These are phyloP conservation scores for Hyphodiscus sp. DNA, from an alignment of 2,329 filamentous ascomycete species.

Conservation along the genomic window DNA sequence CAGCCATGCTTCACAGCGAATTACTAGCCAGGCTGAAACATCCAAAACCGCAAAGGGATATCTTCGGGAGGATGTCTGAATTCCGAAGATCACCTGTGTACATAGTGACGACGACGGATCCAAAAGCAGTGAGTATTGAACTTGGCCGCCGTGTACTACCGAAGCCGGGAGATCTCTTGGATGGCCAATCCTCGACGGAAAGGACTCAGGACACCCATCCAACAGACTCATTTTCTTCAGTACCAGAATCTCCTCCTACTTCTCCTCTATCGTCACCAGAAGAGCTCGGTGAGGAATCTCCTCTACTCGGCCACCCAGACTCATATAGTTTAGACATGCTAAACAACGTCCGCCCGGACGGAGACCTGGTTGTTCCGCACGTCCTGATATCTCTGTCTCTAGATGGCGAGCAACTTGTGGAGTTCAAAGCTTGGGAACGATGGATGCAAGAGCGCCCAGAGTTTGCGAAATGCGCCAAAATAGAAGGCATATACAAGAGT, in stretches of 20 bases:
- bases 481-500: conserved; percentile 56
- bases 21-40: conserved; percentile 9
- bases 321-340: conserved; percentile 4
- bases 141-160: not conserved
- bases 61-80: conserved; percentile 7
- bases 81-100: conserved; percentile 9
- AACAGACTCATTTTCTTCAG: too few species aligned
- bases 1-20: conserved; percentile 20
- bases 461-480: conserved; percentile 52
- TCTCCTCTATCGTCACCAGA: too few species aligned
- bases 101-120: conserved; percentile 7
- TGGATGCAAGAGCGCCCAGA: conserved; percentile 51
- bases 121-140: conserved; percentile 7
- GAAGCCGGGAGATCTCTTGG: not conserved
- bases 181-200: too few species aligned
- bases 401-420: conserved; percentile 49
- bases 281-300: too few species aligned
- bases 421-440: conserved; percentile 52
- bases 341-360: conserved; percentile 1
- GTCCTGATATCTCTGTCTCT: conserved; percentile 55
- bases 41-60: conserved; percentile 5
- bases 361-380: conserved; percentile 36
- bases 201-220: too few species aligned
- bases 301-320: not conserved
- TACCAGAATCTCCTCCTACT: too few species aligned